A percentile compares a stretch with the other conserved stretches of the same genome.
These are phyloP conservation scores for Rhododendron henanense DNA, from an alignment of 148 eudicot species.

Conservation along the genomic window DNA sequence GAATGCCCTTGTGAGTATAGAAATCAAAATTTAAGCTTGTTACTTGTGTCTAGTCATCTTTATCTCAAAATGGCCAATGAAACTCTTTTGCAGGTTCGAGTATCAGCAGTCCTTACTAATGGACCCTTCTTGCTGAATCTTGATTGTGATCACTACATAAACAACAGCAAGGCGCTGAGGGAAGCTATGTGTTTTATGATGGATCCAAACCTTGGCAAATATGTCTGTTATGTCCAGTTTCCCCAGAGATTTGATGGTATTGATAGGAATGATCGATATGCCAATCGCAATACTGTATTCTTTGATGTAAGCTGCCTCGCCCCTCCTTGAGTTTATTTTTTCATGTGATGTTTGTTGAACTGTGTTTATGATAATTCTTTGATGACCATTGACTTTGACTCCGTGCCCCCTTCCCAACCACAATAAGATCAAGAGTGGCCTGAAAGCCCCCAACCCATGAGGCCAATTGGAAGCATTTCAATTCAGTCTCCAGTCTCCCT, in stretches of 20 bases:
- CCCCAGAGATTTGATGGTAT: slow-evolving; percentile 95
- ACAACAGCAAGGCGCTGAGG: slow-evolving; percentile 78
- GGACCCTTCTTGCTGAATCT: slow-evolving; percentile 89
- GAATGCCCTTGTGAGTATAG: slow-evolving; percentile 70
- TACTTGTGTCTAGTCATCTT: not conserved
- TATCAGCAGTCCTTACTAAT: slow-evolving; percentile 85
- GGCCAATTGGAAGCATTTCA: slow-evolving; percentile 2
- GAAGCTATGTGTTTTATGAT: slow-evolving; percentile 91
- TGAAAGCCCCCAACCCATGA: slow-evolving; percentile 3
- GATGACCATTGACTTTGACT: not conserved
- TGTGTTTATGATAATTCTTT: not conserved
- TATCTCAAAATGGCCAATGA: not conserved
- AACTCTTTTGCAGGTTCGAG: slow-evolving; percentile 61
- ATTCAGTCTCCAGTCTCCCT: slow-evolving; percentile 3
- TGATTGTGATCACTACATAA: slow-evolving; percentile 93
- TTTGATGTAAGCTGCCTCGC: slow-evolving; percentile 63
- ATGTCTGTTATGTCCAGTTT: slow-evolving; percentile 85
- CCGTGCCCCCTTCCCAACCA: slow-evolving; percentile 3
- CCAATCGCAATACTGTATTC: slow-evolving; percentile 85
- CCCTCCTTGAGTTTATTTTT: slow-evolving; percentile 1
- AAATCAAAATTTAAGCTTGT: not conserved
- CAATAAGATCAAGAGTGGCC: slow-evolving; percentile 7
- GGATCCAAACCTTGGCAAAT: slow-evolving; percentile 91
- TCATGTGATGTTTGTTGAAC: not conserved
- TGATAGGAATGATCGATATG: slow-evolving; percentile 84